These are phyloP conservation scores for Holtermannia corniformis DNA, from an alignment of 768 basidiomycete species.

Conservation along the genomic window DNA sequence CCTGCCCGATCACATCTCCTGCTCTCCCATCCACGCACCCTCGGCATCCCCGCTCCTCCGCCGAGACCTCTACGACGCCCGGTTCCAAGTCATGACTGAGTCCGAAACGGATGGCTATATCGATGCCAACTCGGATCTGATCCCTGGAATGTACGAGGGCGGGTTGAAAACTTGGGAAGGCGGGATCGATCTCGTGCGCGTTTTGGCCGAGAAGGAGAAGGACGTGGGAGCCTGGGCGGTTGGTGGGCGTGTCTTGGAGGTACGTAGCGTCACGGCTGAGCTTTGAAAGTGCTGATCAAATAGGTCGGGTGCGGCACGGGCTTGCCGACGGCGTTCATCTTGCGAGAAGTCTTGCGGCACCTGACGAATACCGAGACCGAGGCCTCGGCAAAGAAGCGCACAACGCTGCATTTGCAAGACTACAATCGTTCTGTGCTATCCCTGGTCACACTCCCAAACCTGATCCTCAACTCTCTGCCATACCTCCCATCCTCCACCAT, in stretches of 20 bases:
- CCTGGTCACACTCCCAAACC: conserved; percentile 47
- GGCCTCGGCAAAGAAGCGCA: conserved; percentile 19
- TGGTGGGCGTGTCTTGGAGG: conserved; percentile 65
- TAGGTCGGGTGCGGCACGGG: conserved; percentile 87
- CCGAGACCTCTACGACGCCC: conserved; percentile 86
- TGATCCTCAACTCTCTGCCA: conserved; percentile 36
- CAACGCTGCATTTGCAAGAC: conserved; percentile 73
- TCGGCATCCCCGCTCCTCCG: conserved; percentile 49
- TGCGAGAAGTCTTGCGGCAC: conserved; percentile 48
- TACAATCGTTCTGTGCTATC: conserved; percentile 76
- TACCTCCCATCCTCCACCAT: conserved; percentile 11
- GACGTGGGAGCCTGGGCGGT: conserved; percentile 30
- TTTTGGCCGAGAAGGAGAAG: conserved; percentile 37
- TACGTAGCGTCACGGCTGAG: conserved; percentile 38
- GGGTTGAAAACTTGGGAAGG: conserved; percentile 98
- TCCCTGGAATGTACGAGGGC: conserved; percentile 88
- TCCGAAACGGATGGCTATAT: conserved; percentile 50
- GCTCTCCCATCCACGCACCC: conserved; percentile 61
- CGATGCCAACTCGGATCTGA: conserved; percentile 76
- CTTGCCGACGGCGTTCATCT: conserved; percentile 65
- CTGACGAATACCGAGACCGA: conserved; percentile 2
- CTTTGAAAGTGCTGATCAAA: conserved; percentile 1
- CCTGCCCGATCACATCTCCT: conserved; percentile 67
- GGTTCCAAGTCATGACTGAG: conserved; percentile 80
- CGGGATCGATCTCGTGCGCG: conserved; percentile 71